A percentile compares a stretch with the other conserved stretches of the same genome.
phyloP scores from a whole-genome alignment of 345 rosid species.

The Citrus inodora region DNA sequence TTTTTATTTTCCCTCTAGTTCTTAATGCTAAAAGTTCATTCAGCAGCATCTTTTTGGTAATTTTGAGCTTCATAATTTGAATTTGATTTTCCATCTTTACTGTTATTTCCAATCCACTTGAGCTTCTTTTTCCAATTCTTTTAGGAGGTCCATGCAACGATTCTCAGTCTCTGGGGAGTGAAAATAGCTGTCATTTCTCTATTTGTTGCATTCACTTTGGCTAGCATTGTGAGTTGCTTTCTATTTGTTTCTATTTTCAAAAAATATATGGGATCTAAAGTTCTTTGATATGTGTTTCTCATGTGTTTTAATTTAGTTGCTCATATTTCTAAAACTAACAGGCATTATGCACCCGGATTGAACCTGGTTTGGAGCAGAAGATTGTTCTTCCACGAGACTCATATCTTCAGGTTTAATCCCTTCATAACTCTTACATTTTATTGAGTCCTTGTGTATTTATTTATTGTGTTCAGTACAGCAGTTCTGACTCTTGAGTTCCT shows the following conservation, averaged over 20 bases:
- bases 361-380: conserved; percentile 57
- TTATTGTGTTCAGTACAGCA: conserved; percentile 1
- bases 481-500: conserved; percentile 15
- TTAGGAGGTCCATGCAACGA: conserved; percentile 46
- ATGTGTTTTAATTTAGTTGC: not conserved
- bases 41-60: not conserved
- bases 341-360: conserved; percentile 53
- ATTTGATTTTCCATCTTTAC: not conserved
- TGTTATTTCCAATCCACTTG: conserved; percentile 6
- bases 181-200: conserved; percentile 42
- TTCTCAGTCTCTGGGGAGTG: conserved; percentile 49
- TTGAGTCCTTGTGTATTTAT: not conserved
- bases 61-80: not conserved
- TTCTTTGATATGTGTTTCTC: not conserved
- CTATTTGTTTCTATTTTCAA: not conserved
- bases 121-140: conserved; percentile 11
- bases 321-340: conserved; percentile 7
- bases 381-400: conserved; percentile 65
- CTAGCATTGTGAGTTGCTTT: conserved; percentile 48
- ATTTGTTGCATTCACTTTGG: conserved; percentile 45
- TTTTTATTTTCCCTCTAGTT: not conserved
- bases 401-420: conserved; percentile 50
- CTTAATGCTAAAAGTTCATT: not conserved
- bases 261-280: not conserved
- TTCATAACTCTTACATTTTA: not conserved